Evolutionary conservation across 2,329 filamentous ascomycete genomes (phyloP), one percentile per base, ranked within the genome.

Genomic region (Scedosporium dehoogii): DNA sequence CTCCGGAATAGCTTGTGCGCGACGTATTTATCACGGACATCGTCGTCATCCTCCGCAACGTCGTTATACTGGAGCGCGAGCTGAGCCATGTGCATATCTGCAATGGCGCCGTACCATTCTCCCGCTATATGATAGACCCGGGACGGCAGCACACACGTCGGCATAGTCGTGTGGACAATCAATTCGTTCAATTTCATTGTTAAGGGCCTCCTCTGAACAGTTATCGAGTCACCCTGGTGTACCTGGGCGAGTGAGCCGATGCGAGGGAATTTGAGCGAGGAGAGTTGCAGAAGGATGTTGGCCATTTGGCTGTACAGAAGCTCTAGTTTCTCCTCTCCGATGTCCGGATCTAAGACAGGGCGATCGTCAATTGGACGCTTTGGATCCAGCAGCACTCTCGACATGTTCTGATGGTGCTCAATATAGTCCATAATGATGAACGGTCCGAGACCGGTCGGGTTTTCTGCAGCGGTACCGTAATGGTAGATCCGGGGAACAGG

Each of bases 271-370:
- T 65, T 70, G 0, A 71, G 66, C 3, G 4, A 67, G 16, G 69
- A 73, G 1, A 80, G 71, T 62, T 79, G 72, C 4, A 80, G 69
- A 16, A 79, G 29, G 44, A 78, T 74, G 29, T 73, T 70, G 12
- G 77, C 77, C 63, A 79, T 70, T 64, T 79, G 70, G 2, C 68
- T 60, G 64, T 79, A 79, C 1, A 76, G 62, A 6, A 65, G 62
- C 60, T 71, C 63, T 0, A 78, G 70, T 38, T 68, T 72, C 4
- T 68, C 63, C 41, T 75, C 67, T 44, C 64, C 62, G 21, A 78
- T 70, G 16, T 72, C 64, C 4, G 71, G 70, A 64, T 77, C 67
- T 27, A 77, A 66, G 59, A 73, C 62, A 48, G 66, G 72, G 27
- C 63, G 59, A 9, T 73, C 69, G 23, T 70, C 60, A 55, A 57